Percentiles rank a stretch among this genome's conserved stretches.
phyloP scores from a whole-genome alignment of 352 stramenopile species.

The Globisporangium emineosum region DNA sequence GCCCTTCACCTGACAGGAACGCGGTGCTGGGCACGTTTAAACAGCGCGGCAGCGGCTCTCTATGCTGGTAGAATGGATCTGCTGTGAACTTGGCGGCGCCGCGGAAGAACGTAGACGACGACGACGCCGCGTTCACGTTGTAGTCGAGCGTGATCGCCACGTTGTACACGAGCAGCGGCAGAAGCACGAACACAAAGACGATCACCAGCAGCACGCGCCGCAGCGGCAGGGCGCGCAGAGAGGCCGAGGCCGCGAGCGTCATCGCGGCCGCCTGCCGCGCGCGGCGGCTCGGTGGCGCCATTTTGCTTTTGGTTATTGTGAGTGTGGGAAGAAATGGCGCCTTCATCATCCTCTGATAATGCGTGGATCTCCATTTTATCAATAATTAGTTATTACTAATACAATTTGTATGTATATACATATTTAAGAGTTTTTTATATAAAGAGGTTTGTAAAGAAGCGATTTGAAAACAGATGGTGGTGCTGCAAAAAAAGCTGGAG shows the following conservation, averaged over 20 bases:
- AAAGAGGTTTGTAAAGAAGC: not conserved
- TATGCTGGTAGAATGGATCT: not conserved
- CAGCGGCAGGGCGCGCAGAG: constrained; percentile 16
- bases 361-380: not conserved
- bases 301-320: not conserved
- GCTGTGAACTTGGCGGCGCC: not conserved
- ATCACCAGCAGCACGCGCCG: constrained; percentile 26
- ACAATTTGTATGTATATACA: not conserved
- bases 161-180: constrained; percentile 32
- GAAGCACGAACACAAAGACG: constrained; percentile 26
- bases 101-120: constrained; percentile 2
- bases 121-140: constrained; percentile 7
- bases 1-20: constrained; percentile 15
- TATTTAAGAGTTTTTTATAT: not conserved
- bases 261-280: not conserved
- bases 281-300: constrained; percentile 7
- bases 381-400: not conserved
- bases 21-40: constrained; percentile 20
- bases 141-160: constrained; percentile 28
- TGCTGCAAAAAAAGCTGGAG: not conserved
- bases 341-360: not conserved
- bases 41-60: constrained; percentile 18
- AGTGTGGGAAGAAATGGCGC: not conserved
- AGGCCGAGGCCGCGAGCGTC: constrained; percentile 7
- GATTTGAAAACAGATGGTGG: not conserved